Evolutionary conservation across 306 rosid species (phyloP), one percentile per base, ranked within the genome.

Genomic region (Quercus variabilis): DNA sequence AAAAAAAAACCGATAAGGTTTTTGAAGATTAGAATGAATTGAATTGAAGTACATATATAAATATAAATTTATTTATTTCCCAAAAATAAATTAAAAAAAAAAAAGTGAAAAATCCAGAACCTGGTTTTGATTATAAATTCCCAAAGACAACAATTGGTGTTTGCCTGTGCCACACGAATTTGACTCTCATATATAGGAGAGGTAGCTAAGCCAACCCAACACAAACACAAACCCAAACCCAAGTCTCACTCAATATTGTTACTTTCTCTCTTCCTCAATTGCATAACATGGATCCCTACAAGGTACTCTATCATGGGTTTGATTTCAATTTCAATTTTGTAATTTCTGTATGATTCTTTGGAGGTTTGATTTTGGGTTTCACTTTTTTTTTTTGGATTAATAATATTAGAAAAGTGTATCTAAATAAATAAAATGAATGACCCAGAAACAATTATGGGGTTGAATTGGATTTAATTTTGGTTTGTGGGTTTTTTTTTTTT

Each of bases 281-380:
- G 8, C 26, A 23, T 21, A 6, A 23, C 84, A 93, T 93, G 98
- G 97, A 93, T 89, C 98, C 98, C 58, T 91, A 86, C 97, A 90
- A 87, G 98, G 97, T 91, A 84, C 75, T 1, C 10, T 21, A 3
- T 38, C 30, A 6, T 58, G 2, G 49, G 5, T 1, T 73, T 17
- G 0, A 20, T 18, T 20, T 75, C 12, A 41, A 51, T 72, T 60
- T 12, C 71, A 70, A 1, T 55, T 58, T 20, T 57, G 46, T 38
- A 20, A 6, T 5, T 17, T 14, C 51, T 10, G 14, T 5, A 38
- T 38, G 46, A 38, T 38, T 38, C 46, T 71, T 28, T 25, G 38
- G 43, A 15, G n/a, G 0, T 58, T 76, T 6, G n/a, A 0, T 14
- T 19, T 6, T 59, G 3, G 4, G 25, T 33, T 19, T 21, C 46